Percentiles rank a stretch among this genome's conserved stretches.
phyloP scores from a whole-genome alignment of 148 eudicot genomes.

The Spergularia marina region DNA sequence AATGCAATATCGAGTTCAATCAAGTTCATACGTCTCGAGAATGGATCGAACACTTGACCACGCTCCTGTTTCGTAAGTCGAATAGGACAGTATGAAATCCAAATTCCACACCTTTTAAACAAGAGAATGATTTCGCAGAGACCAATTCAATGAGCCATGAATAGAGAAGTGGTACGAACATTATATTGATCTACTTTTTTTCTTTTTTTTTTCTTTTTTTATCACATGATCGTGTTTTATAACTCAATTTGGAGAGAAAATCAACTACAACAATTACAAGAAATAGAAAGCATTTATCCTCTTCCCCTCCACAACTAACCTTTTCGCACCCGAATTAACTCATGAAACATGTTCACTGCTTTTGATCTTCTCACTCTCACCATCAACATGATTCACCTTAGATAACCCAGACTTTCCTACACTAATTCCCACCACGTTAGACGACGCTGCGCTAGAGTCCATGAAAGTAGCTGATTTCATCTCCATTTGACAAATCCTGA shows the following conservation, averaged over 20 bases:
- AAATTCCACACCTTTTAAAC: no score
- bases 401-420: constrained; percentile 28
- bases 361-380: constrained; percentile 16
- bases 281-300: background rate
- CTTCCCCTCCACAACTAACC: background rate
- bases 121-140: no score
- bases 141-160: no score
- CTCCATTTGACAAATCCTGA: constrained; percentile 85
- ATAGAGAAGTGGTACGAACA: background rate
- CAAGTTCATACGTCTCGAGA: no score
- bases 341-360: constrained; percentile 9
- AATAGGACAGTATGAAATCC: no score
- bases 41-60: no score
- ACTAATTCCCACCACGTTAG: constrained; percentile 19
- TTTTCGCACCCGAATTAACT: background rate
- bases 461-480: constrained; percentile 66
- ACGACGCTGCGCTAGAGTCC: constrained; percentile 32
- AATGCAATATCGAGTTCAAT: no score
- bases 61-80: no score
- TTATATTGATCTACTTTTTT: background rate
- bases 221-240: background rate
- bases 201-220: no score
- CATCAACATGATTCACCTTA: constrained; percentile 38
- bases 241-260: background rate
- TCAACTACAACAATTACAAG: background rate